Evolutionary conservation across 2,329 filamentous ascomycete genomes (phyloP), one percentile per base, ranked within the genome.

Genomic region (Aspergillus sojae): DNA sequence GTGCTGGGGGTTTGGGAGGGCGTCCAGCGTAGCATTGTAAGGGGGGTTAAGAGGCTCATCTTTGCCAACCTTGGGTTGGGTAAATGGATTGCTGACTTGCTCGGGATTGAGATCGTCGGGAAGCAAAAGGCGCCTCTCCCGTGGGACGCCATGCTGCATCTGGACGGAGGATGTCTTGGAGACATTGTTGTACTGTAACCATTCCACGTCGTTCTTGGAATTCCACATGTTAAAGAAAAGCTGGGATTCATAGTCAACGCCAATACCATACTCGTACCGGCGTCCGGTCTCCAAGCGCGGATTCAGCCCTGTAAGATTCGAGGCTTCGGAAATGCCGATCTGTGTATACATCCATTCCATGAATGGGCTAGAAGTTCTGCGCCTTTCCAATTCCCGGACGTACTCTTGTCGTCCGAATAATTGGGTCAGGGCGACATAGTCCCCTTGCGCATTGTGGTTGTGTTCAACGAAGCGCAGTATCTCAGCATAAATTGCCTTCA

Each of bases 381-480:
- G 75, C 61, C 77, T 74, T 57, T 79, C 74, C 3, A 79, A 66
- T 63, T 85, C 79, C 39, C 85, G 78, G 52, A 81, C 72, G 55
- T 81, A 81, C 70, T 86, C 84, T 69, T 87, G 85, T 52, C 82
- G 79, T 26, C 81, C 83, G 61, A 81, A 86, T 46, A 87, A 80
- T 62, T 83, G 79, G 5, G 82, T 78, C 58, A 87, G 79, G n/a
- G 81, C 80, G 63, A 78, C 74, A 68, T 84, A 79, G 66, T 84
- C 82, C 32, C 75, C 63, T 28, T 69, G 65, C 41, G 75, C 74
- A 52, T 72, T 75, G 41, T 67, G 68, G 68, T 72, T 61, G 67
- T 71, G 57, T 67, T 74, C 67, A 69, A 77, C 70, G 19, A 80
- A 76, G 21, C 77, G 77, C 43, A 82, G 64, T 5, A 82, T 78